phyloP scores from a whole-genome alignment of 176 grass and related monocot species.

The Paspalum vaginatum region DNA sequence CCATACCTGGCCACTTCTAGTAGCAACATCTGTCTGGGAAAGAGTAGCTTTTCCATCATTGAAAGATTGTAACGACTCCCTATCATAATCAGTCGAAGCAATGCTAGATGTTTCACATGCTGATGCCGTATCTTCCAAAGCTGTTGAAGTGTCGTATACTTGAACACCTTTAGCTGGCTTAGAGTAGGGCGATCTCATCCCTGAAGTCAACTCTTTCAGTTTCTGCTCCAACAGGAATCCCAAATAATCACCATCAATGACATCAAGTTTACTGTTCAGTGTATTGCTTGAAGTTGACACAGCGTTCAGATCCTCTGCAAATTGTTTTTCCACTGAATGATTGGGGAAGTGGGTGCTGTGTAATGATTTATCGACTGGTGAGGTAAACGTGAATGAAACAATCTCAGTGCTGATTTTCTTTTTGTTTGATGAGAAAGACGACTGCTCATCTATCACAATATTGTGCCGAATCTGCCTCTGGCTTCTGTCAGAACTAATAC shows the following conservation, averaged over 20 bases:
- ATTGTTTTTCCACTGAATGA: conserved; percentile 42
- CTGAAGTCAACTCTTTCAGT: conserved; percentile 72
- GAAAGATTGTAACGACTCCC: conserved; percentile 46
- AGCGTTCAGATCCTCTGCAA: conserved; percentile 30
- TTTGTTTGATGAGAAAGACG: conserved; percentile 51
- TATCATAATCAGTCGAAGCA: conserved; percentile 57
- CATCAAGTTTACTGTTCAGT: conserved; percentile 38
- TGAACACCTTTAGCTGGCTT: conserved; percentile 50
- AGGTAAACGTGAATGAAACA: conserved; percentile 97
- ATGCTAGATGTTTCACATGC: conserved; percentile 57
- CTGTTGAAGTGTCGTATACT: conserved; percentile 26
- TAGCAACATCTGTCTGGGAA: conserved; percentile 5
- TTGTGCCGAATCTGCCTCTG: conserved; percentile 72
- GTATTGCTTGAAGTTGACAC: conserved; percentile 41
- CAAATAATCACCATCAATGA: conserved; percentile 78
- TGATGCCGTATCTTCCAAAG: conserved; percentile 43
- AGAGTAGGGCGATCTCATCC: conserved; percentile 58
- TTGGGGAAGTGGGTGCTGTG: conserved; percentile 34
- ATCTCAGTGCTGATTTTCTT: conserved; percentile 73
- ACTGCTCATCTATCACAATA: conserved; percentile 77
- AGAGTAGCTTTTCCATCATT: conserved; percentile 51
- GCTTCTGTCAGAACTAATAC: conserved; percentile 49
- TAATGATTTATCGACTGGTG: conserved; percentile 72
- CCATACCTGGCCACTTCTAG: conserved; percentile 52
- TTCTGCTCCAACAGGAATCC: conserved; percentile 89